Evolutionary conservation across 108 stramenopile genomes (phyloP).

Genomic region (Nitzschia inconspicua): DNA sequence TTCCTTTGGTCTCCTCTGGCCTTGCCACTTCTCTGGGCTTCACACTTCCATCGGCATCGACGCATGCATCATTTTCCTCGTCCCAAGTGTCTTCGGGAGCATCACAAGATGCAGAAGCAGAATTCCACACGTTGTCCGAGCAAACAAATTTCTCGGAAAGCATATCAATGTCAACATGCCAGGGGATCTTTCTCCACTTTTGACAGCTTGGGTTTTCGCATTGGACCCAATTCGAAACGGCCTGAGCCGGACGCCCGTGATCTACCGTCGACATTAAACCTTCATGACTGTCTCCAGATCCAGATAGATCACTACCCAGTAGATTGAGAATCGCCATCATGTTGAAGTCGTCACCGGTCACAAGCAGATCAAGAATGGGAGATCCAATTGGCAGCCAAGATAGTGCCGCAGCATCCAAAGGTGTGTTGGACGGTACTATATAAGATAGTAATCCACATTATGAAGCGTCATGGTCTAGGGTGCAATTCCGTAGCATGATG

Average conservation of each 20-base stretch:
- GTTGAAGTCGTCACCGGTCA: conserved; percentile 75
- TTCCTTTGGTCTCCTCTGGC: background rate
- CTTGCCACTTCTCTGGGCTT: background rate
- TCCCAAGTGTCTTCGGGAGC: conserved; percentile 86
- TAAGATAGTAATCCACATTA: conserved; percentile 4
- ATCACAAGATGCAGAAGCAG: conserved; percentile 54
- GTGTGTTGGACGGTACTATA: conserved; percentile 24
- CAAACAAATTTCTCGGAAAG: conserved; percentile 85
- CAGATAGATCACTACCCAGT: conserved; percentile 23
- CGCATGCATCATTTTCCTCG: conserved; percentile 31
- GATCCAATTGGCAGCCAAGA: conserved; percentile 71
- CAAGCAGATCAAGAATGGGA: conserved; percentile 82
- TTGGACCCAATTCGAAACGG: conserved; percentile 90
- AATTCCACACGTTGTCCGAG: conserved; percentile 84
- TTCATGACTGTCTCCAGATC: conserved; percentile 9
- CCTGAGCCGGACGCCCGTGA: conserved; percentile 82
- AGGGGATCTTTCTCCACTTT: conserved; percentile 89
- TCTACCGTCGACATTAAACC: conserved; percentile 73
- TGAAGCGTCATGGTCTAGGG: too few species aligned
- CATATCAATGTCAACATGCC: conserved; percentile 80
- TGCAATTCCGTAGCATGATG: too few species aligned
- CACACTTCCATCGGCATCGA: conserved; percentile 25
- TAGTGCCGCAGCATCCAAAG: too few species aligned
- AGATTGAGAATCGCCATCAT: conserved; percentile 46
- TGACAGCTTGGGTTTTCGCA: conserved; percentile 85